Percentiles rank a stretch among this genome's conserved stretches.
Conservation (phyloP, 257 asterid genomes). For the Jacaranda copaia region DNA sequence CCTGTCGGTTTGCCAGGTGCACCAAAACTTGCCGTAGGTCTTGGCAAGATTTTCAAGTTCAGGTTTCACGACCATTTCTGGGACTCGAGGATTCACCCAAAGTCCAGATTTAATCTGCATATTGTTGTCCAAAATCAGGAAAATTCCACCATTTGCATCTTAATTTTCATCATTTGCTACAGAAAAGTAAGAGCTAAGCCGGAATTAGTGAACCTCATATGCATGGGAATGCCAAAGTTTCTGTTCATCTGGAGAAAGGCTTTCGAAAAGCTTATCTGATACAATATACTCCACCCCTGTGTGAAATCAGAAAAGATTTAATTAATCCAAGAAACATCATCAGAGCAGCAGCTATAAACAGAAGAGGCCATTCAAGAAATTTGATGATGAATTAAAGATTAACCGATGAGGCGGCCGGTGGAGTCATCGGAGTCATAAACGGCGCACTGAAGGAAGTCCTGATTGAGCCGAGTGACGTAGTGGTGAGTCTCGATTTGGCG, state of each 20-base stretch:
- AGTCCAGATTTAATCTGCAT: slow-evolving; percentile 76
- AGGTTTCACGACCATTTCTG: slow-evolving; percentile 60
- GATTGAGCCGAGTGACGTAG: slow-evolving; percentile 61
- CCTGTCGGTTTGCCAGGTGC: slow-evolving; percentile 92
- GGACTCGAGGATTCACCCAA: slow-evolving; percentile 75
- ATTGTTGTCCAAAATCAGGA: not conserved
- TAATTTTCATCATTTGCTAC: too few species aligned
- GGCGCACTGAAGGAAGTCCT: slow-evolving; percentile 88
- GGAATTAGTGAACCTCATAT: slow-evolving; percentile 55
- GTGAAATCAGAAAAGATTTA: not conserved
- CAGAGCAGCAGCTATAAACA: not conserved
- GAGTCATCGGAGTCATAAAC: slow-evolving; percentile 83
- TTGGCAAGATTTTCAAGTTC: slow-evolving; percentile 67
- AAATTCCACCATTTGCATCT: not conserved
- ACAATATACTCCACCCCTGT: slow-evolving; percentile 84
- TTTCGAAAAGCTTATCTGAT: slow-evolving; percentile 65
- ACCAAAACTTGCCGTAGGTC: slow-evolving; percentile 92
- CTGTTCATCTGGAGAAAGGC: slow-evolving; percentile 65
- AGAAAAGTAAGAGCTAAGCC: too few species aligned
- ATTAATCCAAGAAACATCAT: not conserved
- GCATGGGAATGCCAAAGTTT: slow-evolving; percentile 92
- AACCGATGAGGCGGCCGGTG: slow-evolving; percentile 79
- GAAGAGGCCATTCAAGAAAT: not conserved
- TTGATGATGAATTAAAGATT: not conserved
- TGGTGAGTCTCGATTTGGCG: slow-evolving; percentile 95